Base-by-base conservation (phyloP, 1,284 basidiomycete species). In the Melampsora americana region DNA sequence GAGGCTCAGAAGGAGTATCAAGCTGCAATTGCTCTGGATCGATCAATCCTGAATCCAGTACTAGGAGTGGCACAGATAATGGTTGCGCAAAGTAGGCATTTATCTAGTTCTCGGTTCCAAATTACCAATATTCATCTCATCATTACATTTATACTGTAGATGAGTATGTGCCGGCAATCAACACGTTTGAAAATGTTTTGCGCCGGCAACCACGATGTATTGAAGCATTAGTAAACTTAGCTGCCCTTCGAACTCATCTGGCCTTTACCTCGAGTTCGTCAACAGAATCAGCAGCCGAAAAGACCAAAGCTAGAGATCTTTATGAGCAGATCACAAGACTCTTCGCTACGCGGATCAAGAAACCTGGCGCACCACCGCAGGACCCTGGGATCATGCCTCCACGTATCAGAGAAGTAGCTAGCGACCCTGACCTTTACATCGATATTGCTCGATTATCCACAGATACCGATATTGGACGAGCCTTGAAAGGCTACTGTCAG, bases 361-460 rank as follows among this genome's bases (percentile, higher is more conserved):
- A 59, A 23, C 39, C 59, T 16, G 56, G 35, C 23, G 35, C 50
- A 73, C 30, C 77, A 66, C 16, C 78, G 78, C 73, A 79, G 72
- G 62, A 79, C 78, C 60, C 66, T 78, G 30, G 75, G 75, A 14
- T 70, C 2, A 82, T 83, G 86, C 88, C 44, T 77, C 82, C 53
- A 83, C 86, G 84, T 0, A 84, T 88, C 4, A 86, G 87, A 20
- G 86, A 86, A 46, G 86, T 93, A 64, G 85, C 86, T 0, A 87
- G 89, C 16, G 94, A 97, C 80, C 84, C 90, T 64, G 91, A 94
- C 75, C 88, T 95, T 85, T 90, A 92, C 79, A 84, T 90, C 44
- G 93, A 96, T 82, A 89, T 96, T 77, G 92, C 92, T 5, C 88
- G 89, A 73, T 83, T 96, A 67, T 95, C 92, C 90, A 90, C 92